Base-by-base conservation (phyloP, 169 alveolate species). In the Plasmodium coatneyi region DNA sequence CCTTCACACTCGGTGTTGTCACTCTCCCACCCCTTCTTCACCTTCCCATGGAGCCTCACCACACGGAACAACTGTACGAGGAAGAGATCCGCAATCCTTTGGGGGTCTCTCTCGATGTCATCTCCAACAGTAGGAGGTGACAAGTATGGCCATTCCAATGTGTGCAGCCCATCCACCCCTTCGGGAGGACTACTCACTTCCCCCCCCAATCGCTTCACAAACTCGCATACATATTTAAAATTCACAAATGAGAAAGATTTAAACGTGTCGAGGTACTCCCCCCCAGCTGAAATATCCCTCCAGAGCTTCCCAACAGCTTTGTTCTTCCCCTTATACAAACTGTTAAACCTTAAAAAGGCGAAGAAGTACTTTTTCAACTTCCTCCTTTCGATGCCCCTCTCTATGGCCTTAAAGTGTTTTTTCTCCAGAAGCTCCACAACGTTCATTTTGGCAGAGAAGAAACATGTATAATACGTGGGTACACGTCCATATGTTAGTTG, bases 161-260 rank as follows among this genome's bases (percentile, higher is more conserved):
- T 2, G 22, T 49, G 25, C 22, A 14, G 12, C 22, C 78, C 92
- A 52, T 25, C 22, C 25, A n/a, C 39, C 60, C 60, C 12, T 49
- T 49, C 60, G 60, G 25, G 60, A 2, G 60, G 22, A 46, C 39
- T 54, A 46, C 39, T 54, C 70, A 5, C 46, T 5, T 10, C 30
- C 43, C 32, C 43, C 10, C n/a, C 5, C 41, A 49, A 41, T 32
- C 39, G 10, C 28, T 16, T 76, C 22, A 86, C 22, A 86, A 76
- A 76, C 9, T 86, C 86, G 54, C 86, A 86, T 9, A 86, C 74
- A 78, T 86, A 86, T 76, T 86, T 43, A 86, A 86, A 86, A 52
- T 86, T 86, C 22, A 86, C 93, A 86, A 86, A 74, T 0, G 54
- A 1, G 28, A 76, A 74, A 30, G 54, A 66, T 5, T 86, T 78